Conservation (phyloP, 805 yeast species). For the Suhomyces vadensis region DNA sequence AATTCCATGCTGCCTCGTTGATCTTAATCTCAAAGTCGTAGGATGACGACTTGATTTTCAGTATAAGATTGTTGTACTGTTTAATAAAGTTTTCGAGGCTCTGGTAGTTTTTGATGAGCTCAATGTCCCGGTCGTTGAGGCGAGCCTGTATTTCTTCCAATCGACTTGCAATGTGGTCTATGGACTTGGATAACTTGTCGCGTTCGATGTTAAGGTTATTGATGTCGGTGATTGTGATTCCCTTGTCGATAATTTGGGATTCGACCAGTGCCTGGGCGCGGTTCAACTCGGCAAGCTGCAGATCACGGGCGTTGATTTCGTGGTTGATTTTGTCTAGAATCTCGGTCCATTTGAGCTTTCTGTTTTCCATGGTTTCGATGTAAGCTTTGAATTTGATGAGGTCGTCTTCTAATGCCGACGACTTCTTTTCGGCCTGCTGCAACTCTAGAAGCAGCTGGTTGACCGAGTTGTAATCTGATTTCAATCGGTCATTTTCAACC, state of each 20-base stretch:
- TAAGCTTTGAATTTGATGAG: constrained; percentile 69
- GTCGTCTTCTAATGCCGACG: constrained; percentile 68
- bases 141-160: constrained; percentile 48
- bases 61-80: constrained; percentile 56
- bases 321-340: constrained; percentile 55
- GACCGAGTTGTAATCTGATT: constrained; percentile 41
- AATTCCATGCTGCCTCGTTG: constrained; percentile 12
- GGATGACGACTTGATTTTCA: constrained; percentile 45
- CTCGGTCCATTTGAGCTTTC: constrained; percentile 64
- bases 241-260: constrained; percentile 47
- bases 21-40: constrained; percentile 44
- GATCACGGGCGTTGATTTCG: constrained; percentile 51
- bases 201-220: constrained; percentile 64
- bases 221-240: constrained; percentile 61
- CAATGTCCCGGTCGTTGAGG: constrained; percentile 50
- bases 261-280: constrained; percentile 43
- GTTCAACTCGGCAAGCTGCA: constrained; percentile 43
- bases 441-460: constrained; percentile 47
- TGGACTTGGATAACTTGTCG: constrained; percentile 53
- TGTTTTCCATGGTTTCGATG: constrained; percentile 62
- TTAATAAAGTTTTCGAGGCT: constrained; percentile 52
- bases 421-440: constrained; percentile 54
- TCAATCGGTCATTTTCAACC: constrained; percentile 41
- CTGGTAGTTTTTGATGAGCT: constrained; percentile 50
- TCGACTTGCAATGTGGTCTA: constrained; percentile 47